A percentile compares a stretch with the other conserved stretches of the same genome.
These are phyloP conservation scores for Panicum hallii DNA, from an alignment of 202 grass and related monocot genomes.

Conservation along the genomic window DNA sequence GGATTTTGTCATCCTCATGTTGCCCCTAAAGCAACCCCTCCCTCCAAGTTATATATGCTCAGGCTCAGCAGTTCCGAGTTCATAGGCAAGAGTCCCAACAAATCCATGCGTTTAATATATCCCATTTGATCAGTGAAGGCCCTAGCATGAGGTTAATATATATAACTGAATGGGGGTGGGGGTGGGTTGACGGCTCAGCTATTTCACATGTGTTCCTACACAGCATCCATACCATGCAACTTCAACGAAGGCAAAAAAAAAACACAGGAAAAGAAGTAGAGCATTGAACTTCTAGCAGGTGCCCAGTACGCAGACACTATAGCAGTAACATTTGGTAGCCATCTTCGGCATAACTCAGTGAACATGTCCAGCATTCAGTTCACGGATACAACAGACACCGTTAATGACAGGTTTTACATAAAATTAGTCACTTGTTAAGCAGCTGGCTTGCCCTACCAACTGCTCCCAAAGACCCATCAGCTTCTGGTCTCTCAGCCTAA, in stretches of 20 bases:
- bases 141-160: no score
- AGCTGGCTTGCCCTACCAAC: neutral
- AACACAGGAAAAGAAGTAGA: neutral
- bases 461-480: neutral
- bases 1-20: no score
- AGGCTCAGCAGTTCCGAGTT: no score
- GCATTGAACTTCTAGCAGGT: neutral
- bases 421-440: neutral
- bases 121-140: neutral
- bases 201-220: neutral
- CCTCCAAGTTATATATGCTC: no score
- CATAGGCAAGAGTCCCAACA: no score
- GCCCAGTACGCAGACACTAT: neutral
- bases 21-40: no score
- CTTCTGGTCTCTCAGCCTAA: neutral
- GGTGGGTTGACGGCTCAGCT: no score
- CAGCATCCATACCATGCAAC: no score
- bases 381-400: neutral
- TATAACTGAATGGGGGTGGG: no score
- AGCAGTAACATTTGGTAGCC: neutral
- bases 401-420: neutral
- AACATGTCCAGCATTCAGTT: neutral
- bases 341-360: neutral
- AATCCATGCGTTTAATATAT: neutral
- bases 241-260: neutral